phyloP scores from a whole-genome alignment of 139 green algal genomes.

The Chlamydomonas schloesseri region DNA sequence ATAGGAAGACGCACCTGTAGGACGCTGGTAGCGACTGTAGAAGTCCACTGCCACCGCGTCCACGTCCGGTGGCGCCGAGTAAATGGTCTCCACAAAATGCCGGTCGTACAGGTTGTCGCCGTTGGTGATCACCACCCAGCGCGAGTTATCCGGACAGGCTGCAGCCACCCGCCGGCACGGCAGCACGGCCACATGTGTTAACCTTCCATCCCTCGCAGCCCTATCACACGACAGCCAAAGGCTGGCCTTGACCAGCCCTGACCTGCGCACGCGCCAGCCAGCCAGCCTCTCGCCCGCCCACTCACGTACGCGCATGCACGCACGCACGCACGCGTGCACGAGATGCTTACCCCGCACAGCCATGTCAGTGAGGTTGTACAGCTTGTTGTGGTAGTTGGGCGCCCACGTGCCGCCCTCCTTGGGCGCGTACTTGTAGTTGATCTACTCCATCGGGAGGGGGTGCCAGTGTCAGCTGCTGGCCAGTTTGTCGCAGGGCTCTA shows the following conservation, averaged over 20 bases:
- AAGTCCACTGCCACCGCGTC: slow-evolving; percentile 86
- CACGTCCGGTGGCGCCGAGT: slow-evolving; percentile 13
- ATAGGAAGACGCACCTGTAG: slow-evolving; percentile 60
- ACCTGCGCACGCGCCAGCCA: too few species aligned
- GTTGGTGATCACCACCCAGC: slow-evolving; percentile 88
- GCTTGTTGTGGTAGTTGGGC: slow-evolving; percentile 74
- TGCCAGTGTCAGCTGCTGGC: too few species aligned
- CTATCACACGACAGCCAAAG: too few species aligned
- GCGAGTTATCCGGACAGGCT: slow-evolving; percentile 73
- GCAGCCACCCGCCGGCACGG: slow-evolving; percentile 1
- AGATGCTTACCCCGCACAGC: slow-evolving; percentile 67
- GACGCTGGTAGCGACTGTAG: slow-evolving; percentile 85
- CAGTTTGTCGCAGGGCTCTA: too few species aligned
- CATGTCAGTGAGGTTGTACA: slow-evolving; percentile 90
- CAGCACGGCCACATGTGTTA: too few species aligned
- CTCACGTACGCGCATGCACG: too few species aligned
- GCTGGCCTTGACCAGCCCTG: too few species aligned
- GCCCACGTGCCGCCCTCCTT: slow-evolving; percentile 68
- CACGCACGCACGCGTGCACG: too few species aligned
- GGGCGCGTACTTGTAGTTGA: slow-evolving; percentile 69
- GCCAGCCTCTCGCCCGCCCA: too few species aligned
- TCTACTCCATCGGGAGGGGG: too few species aligned
- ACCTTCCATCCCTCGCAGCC: too few species aligned
- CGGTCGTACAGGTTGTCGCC: slow-evolving; percentile 87
- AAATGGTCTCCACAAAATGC: slow-evolving; percentile 61